Base-by-base conservation (phyloP, 2,329 filamentous ascomycete genomes). In the Rhynchosporium secalis region DNA sequence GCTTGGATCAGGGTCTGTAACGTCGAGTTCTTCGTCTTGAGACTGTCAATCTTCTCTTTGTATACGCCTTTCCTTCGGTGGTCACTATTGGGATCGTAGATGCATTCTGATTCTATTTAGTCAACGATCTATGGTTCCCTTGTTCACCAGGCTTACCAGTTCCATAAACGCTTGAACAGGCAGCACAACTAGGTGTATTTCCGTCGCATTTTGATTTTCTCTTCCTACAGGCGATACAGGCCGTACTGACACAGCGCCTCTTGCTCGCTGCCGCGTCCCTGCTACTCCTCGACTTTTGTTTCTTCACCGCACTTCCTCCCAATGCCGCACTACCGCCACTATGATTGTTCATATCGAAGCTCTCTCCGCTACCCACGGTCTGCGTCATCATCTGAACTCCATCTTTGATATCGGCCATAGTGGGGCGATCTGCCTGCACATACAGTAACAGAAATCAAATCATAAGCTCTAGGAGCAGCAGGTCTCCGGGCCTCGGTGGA, bases 1-100 rank as follows among this genome's bases (percentile, higher is more conserved):
- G 94, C 92, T 72, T 97, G 91, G 65, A 98, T 87, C 43, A 98
- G 80, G n/a, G 92, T 92, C 74, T 97, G 91, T 60, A 98, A 80
- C 1, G 94, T 98, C 41, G 91, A 91, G 72, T 88, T 92, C 66
- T 87, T 87, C 28, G 92, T 93, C 78, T 96, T 96, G 75, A 94
- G 83, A 72, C 86, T 91, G 75, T 96, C 93, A 29, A 90, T 86
- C 75, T 96, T 95, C 76, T 96, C 92, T 72, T 94, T 93, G 76
- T 98, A 98, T 55, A 98, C 95, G 64, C 95, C 95, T 75, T 98
- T 98, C 56, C 95, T 88, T 56, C 95, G 89, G 75, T 97, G 93
- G 75, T 99, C 95, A 62, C 93, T 96, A 73, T 93, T 96, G 3
- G 93, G 94, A 73, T 98, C 94, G 80, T 98, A 98, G 68, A 97